Conservation (phyloP, 352 stramenopile species). For the Halophytophthora batemanensis region DNA sequence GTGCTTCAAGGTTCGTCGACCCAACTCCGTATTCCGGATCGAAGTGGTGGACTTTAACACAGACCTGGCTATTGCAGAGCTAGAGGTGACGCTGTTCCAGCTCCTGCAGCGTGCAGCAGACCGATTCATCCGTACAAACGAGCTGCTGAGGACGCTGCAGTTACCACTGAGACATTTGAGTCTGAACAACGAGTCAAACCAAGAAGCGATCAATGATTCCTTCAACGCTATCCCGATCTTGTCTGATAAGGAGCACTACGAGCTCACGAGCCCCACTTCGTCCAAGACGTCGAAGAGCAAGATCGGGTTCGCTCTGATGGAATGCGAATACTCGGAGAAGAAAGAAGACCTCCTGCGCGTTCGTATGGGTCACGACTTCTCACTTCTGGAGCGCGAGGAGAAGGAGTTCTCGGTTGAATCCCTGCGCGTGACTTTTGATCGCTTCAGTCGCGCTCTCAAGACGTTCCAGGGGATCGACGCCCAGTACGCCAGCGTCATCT, state of each 20-base stretch:
- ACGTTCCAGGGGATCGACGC: conserved; percentile 72
- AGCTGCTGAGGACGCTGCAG: conserved; percentile 42
- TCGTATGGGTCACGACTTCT: conserved; percentile 46
- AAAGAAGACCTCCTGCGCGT: conserved; percentile 71
- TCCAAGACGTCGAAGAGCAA: conserved; percentile 38
- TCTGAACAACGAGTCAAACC: conserved; percentile 37
- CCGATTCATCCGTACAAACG: conserved; percentile 49
- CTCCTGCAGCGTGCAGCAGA: conserved; percentile 75
- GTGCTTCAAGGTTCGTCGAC: conserved; percentile 64
- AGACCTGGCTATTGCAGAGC: conserved; percentile 63
- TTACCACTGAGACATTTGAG: conserved; percentile 43
- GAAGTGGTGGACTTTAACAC: conserved; percentile 86
- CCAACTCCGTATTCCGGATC: conserved; percentile 58
- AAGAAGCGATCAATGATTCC: conserved; percentile 32
- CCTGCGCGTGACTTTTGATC: conserved; percentile 68
- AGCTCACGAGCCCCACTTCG: conserved; percentile 29
- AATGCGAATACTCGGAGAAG: conserved; percentile 65
- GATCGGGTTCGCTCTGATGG: conserved; percentile 54
- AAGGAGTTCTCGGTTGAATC: conserved; percentile 83
- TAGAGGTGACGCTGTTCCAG: conserved; percentile 75
- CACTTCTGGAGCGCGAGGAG: conserved; percentile 58
- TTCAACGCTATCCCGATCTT: conserved; percentile 30
- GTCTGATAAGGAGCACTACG: conserved; percentile 45
- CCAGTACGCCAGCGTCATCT: conserved; percentile 76
- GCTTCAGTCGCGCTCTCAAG: conserved; percentile 62